A percentile compares a stretch with the other conserved stretches of the same genome.
These are phyloP conservation scores for Boletus sp. DNA, from an alignment of 768 basidiomycete genomes.

Conservation along the genomic window DNA sequence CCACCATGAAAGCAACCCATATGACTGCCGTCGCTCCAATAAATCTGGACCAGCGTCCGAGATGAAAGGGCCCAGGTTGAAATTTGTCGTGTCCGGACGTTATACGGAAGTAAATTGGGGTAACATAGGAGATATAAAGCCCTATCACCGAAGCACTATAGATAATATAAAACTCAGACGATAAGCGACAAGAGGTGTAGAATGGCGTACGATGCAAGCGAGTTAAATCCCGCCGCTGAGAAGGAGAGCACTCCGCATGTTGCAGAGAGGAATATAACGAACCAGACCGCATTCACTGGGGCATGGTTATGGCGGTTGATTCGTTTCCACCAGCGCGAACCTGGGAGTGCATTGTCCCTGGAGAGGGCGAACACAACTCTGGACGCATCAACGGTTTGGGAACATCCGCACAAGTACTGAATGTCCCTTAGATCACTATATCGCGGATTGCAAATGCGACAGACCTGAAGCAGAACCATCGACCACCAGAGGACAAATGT, in stretches of 20 bases:
- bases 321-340: conserved; percentile 37
- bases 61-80: conserved; percentile 35
- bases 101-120: conserved; percentile 37
- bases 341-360: conserved; percentile 38
- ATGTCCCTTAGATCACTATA: not conserved
- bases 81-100: conserved; percentile 34
- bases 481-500: conserved; percentile 45
- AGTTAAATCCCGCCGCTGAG: conserved; percentile 33
- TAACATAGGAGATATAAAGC: conserved; percentile 38
- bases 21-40: conserved; percentile 30
- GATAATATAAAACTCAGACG: not conserved
- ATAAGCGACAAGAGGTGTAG: not conserved
- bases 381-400: conserved; percentile 47
- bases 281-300: conserved; percentile 43
- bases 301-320: conserved; percentile 33
- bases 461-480: conserved; percentile 43
- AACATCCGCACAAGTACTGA: conserved; percentile 44
- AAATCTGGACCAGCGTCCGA: conserved; percentile 30
- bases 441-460: not conserved
- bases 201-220: conserved; percentile 33
- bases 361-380: conserved; percentile 46
- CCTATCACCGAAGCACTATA: conserved; percentile 33
- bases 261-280: conserved; percentile 33
- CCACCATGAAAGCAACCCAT: conserved; percentile 35
- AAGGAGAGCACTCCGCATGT: conserved; percentile 34